These are phyloP conservation scores for Glebionis coronaria DNA, from an alignment of 129 eudicot species.

Conservation along the genomic window DNA sequence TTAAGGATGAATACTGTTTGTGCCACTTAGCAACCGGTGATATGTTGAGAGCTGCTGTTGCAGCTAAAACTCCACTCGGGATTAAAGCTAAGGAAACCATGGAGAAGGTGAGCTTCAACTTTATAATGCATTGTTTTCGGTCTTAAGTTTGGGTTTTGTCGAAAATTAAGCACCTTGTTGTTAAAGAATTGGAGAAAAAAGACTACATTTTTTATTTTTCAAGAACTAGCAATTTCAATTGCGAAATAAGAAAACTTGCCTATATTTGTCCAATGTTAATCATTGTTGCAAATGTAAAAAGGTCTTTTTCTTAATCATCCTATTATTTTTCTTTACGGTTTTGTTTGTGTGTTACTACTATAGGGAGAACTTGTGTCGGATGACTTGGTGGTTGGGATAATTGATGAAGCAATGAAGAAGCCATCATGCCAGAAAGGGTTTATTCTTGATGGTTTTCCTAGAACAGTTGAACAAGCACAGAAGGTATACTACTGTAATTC, in stretches of 20 bases:
- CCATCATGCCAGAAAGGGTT: slow-evolving; percentile 86
- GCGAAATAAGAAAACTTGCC: neutral
- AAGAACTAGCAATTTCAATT: too few species aligned
- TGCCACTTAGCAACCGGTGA: slow-evolving; percentile 92
- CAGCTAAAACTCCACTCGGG: slow-evolving; percentile 86
- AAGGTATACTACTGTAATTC: slow-evolving; percentile 45
- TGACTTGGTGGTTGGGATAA: slow-evolving; percentile 81
- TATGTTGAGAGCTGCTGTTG: slow-evolving; percentile 90
- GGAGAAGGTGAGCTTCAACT: slow-evolving; percentile 55
- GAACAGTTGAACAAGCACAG: slow-evolving; percentile 73
- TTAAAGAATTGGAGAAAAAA: neutral
- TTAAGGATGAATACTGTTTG: slow-evolving; percentile 83
- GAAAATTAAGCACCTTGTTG: neutral
- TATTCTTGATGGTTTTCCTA: slow-evolving; percentile 86
- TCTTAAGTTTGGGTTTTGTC: neutral
- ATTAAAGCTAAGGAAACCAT: slow-evolving; percentile 79
- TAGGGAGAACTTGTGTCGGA: slow-evolving; percentile 89
- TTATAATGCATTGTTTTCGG: neutral
- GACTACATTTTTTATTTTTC: too few species aligned
- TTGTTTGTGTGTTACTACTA: slow-evolving; percentile 5
- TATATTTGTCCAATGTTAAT: neutral
- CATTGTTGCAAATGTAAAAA: neutral
- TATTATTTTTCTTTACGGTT: slow-evolving; percentile 8
- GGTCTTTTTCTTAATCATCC: neutral
- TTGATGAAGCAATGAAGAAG: slow-evolving; percentile 81